Percentiles rank a stretch among this genome's conserved stretches.
Conservation (phyloP, 2,329 filamentous ascomycete species). For the Corniculantispora saksenae region DNA sequence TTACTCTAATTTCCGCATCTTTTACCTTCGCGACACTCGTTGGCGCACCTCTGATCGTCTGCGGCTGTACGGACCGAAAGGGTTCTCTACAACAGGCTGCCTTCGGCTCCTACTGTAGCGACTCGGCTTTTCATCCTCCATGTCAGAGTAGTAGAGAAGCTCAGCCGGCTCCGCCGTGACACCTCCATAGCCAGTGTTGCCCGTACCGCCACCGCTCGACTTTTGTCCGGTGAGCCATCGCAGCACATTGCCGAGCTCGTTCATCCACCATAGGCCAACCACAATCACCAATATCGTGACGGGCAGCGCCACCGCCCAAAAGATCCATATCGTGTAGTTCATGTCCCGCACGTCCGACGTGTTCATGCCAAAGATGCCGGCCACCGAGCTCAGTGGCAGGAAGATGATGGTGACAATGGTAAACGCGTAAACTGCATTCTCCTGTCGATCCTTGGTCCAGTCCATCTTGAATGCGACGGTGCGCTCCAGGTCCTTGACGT, state of each 20-base stretch:
- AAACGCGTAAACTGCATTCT: constrained; percentile 51
- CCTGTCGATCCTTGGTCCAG: constrained; percentile 46
- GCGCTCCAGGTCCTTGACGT: constrained; percentile 33
- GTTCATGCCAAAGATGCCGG: constrained; percentile 56
- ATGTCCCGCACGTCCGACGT: constrained; percentile 52
- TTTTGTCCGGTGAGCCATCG: constrained; percentile 30
- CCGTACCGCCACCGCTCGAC: background rate
- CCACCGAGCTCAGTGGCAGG: constrained; percentile 47
- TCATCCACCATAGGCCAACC: constrained; percentile 44
- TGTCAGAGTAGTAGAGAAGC: constrained; percentile 5
- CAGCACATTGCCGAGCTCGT: constrained; percentile 39
- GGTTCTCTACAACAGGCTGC: background rate
- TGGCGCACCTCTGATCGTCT: background rate
- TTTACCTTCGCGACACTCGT: background rate
- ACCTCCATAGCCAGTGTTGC: background rate
- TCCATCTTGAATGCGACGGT: constrained; percentile 38
- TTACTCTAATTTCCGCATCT: background rate
- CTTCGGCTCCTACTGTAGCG: background rate
- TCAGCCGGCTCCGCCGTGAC: constrained; percentile 3
- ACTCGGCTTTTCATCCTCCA: background rate
- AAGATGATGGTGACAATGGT: constrained; percentile 53
- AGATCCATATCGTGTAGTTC: constrained; percentile 49
- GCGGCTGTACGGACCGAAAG: background rate
- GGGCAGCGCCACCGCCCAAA: constrained; percentile 51
- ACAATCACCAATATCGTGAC: constrained; percentile 44